Evolutionary conservation across 2,329 filamentous ascomycete species (phyloP).

Genomic region (Gremmenia infestans): DNA sequence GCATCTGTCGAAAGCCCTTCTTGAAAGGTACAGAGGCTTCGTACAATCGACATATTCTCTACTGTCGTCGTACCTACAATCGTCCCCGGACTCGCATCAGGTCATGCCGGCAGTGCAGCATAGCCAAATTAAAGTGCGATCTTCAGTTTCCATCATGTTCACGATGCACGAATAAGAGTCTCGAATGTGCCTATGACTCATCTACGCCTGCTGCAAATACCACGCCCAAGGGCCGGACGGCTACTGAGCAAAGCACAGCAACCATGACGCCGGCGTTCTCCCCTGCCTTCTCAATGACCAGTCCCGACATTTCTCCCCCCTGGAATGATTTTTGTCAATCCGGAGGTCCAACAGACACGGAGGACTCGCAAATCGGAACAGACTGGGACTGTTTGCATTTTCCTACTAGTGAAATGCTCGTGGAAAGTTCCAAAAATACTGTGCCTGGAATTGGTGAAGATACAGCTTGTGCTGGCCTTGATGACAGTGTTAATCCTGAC

Average conservation of each 20-base stretch:
- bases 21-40: constrained; percentile 1
- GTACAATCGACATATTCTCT: constrained; percentile 19
- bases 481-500: neutral
- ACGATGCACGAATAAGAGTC: constrained; percentile 19
- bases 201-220: no score
- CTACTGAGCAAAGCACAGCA: neutral
- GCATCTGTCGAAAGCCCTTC: neutral
- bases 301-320: neutral
- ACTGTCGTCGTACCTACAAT: constrained; percentile 17
- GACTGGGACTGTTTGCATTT: neutral
- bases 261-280: neutral
- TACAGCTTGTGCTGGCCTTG: neutral
- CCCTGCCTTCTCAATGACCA: neutral
- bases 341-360: neutral
- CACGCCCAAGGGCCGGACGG: neutral
- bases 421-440: neutral
- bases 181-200: constrained; percentile 20
- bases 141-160: constrained; percentile 17
- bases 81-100: constrained; percentile 14
- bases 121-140: constrained; percentile 25
- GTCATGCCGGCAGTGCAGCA: constrained; percentile 21
- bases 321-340: neutral
- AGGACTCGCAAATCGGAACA: neutral
- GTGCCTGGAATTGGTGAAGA: neutral
- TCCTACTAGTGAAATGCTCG: neutral